Conservation (phyloP, 179 eudicot genomes). For the Patellifolia procumbens region DNA sequence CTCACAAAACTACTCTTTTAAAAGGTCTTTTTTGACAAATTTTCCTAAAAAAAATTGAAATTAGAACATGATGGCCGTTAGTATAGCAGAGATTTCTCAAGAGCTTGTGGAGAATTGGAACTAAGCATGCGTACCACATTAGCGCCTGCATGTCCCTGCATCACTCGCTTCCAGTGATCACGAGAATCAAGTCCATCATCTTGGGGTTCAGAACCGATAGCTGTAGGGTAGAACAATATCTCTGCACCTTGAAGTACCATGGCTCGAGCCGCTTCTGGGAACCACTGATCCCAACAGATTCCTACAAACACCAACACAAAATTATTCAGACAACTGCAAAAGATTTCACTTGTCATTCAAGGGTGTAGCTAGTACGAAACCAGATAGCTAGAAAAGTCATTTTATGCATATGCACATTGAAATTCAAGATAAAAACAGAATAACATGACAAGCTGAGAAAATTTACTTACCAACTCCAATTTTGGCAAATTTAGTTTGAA, state of each 20-base stretch:
- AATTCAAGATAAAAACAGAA: neutral
- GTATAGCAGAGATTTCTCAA: neutral
- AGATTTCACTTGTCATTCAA: neutral
- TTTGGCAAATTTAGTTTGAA: slow-evolving; percentile 85
- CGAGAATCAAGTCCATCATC: slow-evolving; percentile 90
- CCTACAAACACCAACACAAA: slow-evolving; percentile 37
- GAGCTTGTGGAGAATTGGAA: neutral
- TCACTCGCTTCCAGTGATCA: slow-evolving; percentile 96
- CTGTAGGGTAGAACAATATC: slow-evolving; percentile 93
- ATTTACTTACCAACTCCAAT: slow-evolving; percentile 86
- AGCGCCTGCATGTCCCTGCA: slow-evolving; percentile 99
- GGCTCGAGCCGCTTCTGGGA: slow-evolving; percentile 94
- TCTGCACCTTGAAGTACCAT: slow-evolving; percentile 99
- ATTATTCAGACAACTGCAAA: neutral
- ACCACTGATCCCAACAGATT: slow-evolving; percentile 99
- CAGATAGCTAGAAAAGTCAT: neutral
- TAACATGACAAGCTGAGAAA: neutral
- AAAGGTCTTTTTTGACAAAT: too few species aligned
- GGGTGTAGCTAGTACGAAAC: neutral
- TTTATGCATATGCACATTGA: neutral
- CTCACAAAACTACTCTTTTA: too few species aligned
- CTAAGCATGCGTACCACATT: slow-evolving; percentile 61
- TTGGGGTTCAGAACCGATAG: slow-evolving; percentile 97
- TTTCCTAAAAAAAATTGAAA: neutral
- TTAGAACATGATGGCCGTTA: neutral